Percentiles rank a stretch among this genome's conserved stretches.
Evolutionary conservation across 2,329 filamentous ascomycete species (phyloP).

Genomic region (Aureobasidium lini): DNA sequence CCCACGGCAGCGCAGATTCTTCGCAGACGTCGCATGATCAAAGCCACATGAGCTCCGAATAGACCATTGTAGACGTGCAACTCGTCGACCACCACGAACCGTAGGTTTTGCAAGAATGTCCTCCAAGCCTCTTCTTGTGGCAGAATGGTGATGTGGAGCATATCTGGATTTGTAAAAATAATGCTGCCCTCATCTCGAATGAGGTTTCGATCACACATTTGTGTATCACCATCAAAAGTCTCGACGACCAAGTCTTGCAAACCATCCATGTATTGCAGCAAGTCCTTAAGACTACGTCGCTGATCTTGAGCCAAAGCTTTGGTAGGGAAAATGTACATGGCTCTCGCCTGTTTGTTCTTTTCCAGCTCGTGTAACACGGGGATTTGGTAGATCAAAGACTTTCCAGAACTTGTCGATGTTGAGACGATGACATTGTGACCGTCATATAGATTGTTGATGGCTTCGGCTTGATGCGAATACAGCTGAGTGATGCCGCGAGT

Average conservation of each 20-base stretch:
- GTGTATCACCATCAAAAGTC: constrained; percentile 93
- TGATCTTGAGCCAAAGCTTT: constrained; percentile 96
- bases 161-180: constrained; percentile 97
- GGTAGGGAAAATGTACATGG: constrained; percentile 97
- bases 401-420: constrained; percentile 93
- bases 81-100: constrained; percentile 78
- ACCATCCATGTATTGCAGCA: constrained; percentile 71
- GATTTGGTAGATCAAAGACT: constrained; percentile 95
- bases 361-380: constrained; percentile 85
- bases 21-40: constrained; percentile 85
- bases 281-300: constrained; percentile 74
- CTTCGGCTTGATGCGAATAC: constrained; percentile 88
- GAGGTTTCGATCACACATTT: constrained; percentile 65
- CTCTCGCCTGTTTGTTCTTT: constrained; percentile 64
- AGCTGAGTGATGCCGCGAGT: constrained; percentile 77
- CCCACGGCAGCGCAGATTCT: constrained; percentile 85
- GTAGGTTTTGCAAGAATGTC: constrained; percentile 77
- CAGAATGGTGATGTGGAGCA: constrained; percentile 90
- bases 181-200: constrained; percentile 86
- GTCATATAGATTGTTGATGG: constrained; percentile 77
- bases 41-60: constrained; percentile 86
- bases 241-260: constrained; percentile 73
- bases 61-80: constrained; percentile 94
- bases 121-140: constrained; percentile 89
- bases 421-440: constrained; percentile 85